Base-by-base conservation (phyloP, 2,329 filamentous ascomycete genomes). In the Colletotrichum destructivum region DNA sequence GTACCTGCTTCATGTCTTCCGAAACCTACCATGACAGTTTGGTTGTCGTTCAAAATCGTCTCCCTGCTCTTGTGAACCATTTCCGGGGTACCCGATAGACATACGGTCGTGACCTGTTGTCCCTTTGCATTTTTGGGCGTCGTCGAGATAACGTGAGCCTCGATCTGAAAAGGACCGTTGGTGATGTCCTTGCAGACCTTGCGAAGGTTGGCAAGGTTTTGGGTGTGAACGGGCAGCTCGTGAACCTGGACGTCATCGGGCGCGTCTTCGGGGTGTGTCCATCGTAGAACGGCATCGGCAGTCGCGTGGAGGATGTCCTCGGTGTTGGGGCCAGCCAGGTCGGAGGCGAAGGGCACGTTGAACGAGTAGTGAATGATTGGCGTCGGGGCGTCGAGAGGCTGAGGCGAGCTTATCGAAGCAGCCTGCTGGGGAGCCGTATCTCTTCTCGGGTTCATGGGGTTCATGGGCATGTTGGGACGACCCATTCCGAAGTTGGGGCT, bases 271-370 rank as follows among this genome's bases (percentile, higher is more conserved):
- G 96, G 93, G 82, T 98, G 96, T 62, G 94, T 96, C 96, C 96
- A 99, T 81, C 94, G 91, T 75, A 96, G 89, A 75, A 97, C 91
- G 72, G 96, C 95, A 76, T 94, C 93, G 69, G 91, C 90, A 74
- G 94, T 98, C 74, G 96, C 95, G 84, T 98, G 96, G 73, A 98
- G 89, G 78, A 99, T 94, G 82, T 98, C 95, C 82, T 98, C 95
- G 76, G 93, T 93, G 79, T 98, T 95, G 74, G 96, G 96, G 44
- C 96, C 96, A 74, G 94, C 90, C 73, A 99, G 91, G 78, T 96
- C 96, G 75, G 94, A 97, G 76, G 95, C 92, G 84, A 98, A 98
- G 73, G 96, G 96, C 60, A 99, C 93, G 81, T 98, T 98, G 91
- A 99, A 98, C 75, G 94, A 96, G 81, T 98, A 92, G 83, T 97